Evolutionary conservation across 116 monocot genomes (phyloP).

Genomic region (Zostera marina): DNA sequence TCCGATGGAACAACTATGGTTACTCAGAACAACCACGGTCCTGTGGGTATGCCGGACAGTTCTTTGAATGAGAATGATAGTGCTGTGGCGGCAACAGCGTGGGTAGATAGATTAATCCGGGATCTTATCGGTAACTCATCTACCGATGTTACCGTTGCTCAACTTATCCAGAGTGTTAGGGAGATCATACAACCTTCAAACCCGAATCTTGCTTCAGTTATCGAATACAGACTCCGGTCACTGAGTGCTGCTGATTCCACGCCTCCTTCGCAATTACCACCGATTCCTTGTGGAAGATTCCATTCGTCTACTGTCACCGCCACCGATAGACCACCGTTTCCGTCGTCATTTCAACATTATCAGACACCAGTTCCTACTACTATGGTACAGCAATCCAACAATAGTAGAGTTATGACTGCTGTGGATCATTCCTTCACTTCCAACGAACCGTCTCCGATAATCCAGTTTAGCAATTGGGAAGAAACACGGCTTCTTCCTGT

Average conservation of each 20-base stretch:
- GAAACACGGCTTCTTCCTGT: neutral
- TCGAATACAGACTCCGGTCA: conserved; percentile 71
- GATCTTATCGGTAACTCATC: conserved; percentile 52
- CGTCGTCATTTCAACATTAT: conserved; percentile 1
- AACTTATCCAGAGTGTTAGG: conserved; percentile 76
- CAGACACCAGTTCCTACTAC: neutral
- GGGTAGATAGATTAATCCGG: conserved; percentile 61
- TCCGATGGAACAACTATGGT: conserved; percentile 8
- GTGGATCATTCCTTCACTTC: conserved; percentile 4
- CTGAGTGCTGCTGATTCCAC: conserved; percentile 16
- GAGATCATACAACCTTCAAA: conserved; percentile 88
- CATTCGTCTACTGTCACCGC: neutral
- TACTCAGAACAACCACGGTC: neutral
- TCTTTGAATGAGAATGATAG: neutral
- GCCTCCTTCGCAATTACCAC: neutral
- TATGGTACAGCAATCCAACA: neutral
- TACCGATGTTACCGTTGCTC: conserved; percentile 48
- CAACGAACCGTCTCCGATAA: neutral
- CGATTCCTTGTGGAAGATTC: neutral
- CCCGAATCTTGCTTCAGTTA: conserved; percentile 57
- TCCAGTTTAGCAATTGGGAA: conserved; percentile 8
- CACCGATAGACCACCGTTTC: neutral
- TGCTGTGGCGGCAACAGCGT: conserved; percentile 19
- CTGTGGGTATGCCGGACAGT: neutral
- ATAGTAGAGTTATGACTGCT: conserved; percentile 4